Percentiles rank a stretch among this genome's conserved stretches.
phyloP scores from a whole-genome alignment of 169 alveolate species.

The Cryptosporidium meleagridis region DNA sequence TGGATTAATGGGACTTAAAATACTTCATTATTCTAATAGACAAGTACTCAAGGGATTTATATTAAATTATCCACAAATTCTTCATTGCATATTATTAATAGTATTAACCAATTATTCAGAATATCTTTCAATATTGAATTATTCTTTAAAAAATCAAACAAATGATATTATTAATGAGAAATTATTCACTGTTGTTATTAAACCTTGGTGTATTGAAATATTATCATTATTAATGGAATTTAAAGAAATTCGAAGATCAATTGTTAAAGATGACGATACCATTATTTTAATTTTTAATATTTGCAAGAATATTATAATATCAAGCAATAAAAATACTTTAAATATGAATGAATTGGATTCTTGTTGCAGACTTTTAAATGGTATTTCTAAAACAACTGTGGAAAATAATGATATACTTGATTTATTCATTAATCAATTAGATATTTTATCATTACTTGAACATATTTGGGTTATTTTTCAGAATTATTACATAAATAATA shows the following conservation, averaged over 20 bases:
- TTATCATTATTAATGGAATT: slow-evolving; percentile 45
- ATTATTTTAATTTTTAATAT: slow-evolving; percentile 22
- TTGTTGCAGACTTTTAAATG: slow-evolving; percentile 39
- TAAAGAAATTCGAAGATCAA: slow-evolving; percentile 17
- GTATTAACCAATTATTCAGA: slow-evolving; percentile 27
- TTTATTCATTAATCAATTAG: slow-evolving; percentile 9
- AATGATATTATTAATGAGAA: not conserved
- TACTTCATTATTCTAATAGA: slow-evolving; percentile 33
- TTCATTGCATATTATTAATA: slow-evolving; percentile 38
- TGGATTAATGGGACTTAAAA: slow-evolving; percentile 46
- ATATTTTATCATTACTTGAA: slow-evolving; percentile 11
- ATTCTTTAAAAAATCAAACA: not conserved
- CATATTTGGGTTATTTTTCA: not conserved
- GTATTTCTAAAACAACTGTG: slow-evolving; percentile 24
- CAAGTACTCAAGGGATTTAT: slow-evolving; percentile 9
- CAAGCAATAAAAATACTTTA: not conserved
- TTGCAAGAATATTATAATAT: slow-evolving; percentile 18
- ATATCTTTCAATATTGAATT: not conserved
- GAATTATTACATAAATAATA: not conserved
- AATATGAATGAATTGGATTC: slow-evolving; percentile 19
- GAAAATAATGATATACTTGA: slow-evolving; percentile 28
- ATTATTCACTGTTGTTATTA: not conserved
- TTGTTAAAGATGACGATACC: slow-evolving; percentile 50
- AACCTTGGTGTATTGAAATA: slow-evolving; percentile 21
- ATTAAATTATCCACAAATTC: slow-evolving; percentile 52